Conservation (phyloP, 352 stramenopile species). For the Globisporangium canariense region DNA sequence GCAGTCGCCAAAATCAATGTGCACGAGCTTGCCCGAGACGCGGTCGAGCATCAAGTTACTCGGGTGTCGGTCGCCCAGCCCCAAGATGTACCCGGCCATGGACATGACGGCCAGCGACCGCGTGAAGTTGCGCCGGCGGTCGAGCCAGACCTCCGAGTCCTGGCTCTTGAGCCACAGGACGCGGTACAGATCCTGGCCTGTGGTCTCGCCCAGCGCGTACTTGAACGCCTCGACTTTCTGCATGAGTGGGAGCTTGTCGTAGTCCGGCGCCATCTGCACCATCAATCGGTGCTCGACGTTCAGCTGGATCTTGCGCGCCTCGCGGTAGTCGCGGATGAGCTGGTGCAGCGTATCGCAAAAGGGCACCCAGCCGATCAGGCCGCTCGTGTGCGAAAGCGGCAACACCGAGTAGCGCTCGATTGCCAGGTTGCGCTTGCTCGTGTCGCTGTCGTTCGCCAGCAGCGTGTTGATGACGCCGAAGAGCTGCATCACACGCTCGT, state of each 20-base stretch:
- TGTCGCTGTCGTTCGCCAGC: constrained; percentile 96
- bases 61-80: constrained; percentile 98
- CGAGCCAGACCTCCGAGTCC: constrained; percentile 99
- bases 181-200: constrained; percentile 97
- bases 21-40: constrained; percentile 98
- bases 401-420: constrained; percentile 99
- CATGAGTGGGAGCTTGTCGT: constrained; percentile 98
- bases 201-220: constrained; percentile 90
- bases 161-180: constrained; percentile 99
- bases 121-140: constrained; percentile 98
- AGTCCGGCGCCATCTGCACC: constrained; percentile 96
- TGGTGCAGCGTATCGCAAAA: constrained; percentile 99
- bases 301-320: constrained; percentile 91
- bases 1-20: constrained; percentile 98
- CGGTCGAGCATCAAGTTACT: constrained; percentile 99
- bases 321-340: constrained; percentile 97
- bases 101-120: constrained; percentile 99
- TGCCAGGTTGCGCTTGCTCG: constrained; percentile 96
- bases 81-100: constrained; percentile 99
- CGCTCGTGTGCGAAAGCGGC: constrained; percentile 97
- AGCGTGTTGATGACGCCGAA: constrained; percentile 99
- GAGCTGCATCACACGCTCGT: constrained; percentile 99
- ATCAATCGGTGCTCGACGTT: constrained; percentile 98
- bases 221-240: constrained; percentile 99
- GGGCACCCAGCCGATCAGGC: constrained; percentile 99